These are phyloP conservation scores for Akanthomyces dipterigenus DNA, from an alignment of 2,329 filamentous ascomycete species.

Conservation along the genomic window DNA sequence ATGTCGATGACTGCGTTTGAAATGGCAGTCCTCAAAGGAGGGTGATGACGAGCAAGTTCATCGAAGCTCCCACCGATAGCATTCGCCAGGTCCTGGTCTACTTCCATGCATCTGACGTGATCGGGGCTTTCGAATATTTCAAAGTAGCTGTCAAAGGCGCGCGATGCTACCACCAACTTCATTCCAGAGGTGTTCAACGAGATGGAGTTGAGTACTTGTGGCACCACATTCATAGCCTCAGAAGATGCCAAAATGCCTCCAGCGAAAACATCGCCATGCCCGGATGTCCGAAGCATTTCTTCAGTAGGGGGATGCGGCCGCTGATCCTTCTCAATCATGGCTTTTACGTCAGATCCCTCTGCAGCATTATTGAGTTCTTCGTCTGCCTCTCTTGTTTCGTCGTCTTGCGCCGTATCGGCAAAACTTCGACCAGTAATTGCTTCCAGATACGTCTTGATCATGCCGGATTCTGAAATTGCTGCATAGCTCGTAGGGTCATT, in stretches of 20 bases:
- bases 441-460: conserved; percentile 80
- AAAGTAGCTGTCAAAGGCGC: conserved; percentile 78
- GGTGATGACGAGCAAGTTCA: conserved; percentile 90
- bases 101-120: conserved; percentile 78
- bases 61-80: conserved; percentile 82
- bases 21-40: conserved; percentile 70
- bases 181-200: conserved; percentile 85
- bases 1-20: conserved; percentile 82
- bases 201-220: conserved; percentile 85
- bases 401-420: conserved; percentile 17
- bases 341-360: conserved; percentile 32
- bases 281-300: conserved; percentile 40
- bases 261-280: conserved; percentile 42
- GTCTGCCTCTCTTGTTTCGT: conserved; percentile 14
- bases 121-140: conserved; percentile 93
- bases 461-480: conserved; percentile 86
- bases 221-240: conserved; percentile 82
- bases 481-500: conserved; percentile 97
- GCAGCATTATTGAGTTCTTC: conserved; percentile 32
- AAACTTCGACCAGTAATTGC: conserved; percentile 59
- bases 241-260: conserved; percentile 75
- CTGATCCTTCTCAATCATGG: conserved; percentile 29
- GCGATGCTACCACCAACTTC: conserved; percentile 76
- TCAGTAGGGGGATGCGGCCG: conserved; percentile 47
- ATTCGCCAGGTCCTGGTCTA: conserved; percentile 61